Evolutionary conservation across 208 protist genomes (phyloP).

Genomic region (Acanthamoeba castellanii): DNA sequence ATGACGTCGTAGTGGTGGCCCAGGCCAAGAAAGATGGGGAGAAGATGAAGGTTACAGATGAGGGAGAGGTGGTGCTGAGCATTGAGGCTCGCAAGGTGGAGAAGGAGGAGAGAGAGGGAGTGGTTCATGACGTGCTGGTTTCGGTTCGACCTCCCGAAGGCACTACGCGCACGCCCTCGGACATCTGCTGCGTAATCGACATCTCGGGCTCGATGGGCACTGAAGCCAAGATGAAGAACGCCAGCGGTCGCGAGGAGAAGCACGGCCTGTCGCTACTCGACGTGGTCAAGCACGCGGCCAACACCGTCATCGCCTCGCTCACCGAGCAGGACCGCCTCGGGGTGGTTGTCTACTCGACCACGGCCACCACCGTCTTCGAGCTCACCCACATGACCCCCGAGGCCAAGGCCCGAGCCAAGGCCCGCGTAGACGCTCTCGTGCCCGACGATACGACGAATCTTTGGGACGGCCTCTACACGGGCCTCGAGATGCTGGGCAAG

Average conservation of each 20-base stretch:
- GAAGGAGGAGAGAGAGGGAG: not conserved
- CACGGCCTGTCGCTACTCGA: slow-evolving; percentile 85
- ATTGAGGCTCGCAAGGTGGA: slow-evolving; percentile 1
- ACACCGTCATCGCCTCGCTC: slow-evolving; percentile 81
- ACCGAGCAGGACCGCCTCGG: slow-evolving; percentile 74
- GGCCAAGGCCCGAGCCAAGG: slow-evolving; percentile 71
- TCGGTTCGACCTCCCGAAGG: slow-evolving; percentile 8
- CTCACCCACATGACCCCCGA: slow-evolving; percentile 79
- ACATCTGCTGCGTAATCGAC: slow-evolving; percentile 83
- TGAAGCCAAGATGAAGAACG: slow-evolving; percentile 71
- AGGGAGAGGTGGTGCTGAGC: not conserved
- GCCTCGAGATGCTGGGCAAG: slow-evolving; percentile 79
- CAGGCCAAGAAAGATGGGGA: not conserved
- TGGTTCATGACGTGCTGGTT: slow-evolving; percentile 2
- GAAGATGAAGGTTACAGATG: not conserved
- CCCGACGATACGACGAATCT: slow-evolving; percentile 84
- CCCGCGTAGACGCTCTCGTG: slow-evolving; percentile 44
- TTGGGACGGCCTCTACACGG: slow-evolving; percentile 83
- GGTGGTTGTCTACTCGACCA: slow-evolving; percentile 80
- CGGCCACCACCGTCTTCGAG: slow-evolving; percentile 73
- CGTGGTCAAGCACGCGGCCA: slow-evolving; percentile 87
- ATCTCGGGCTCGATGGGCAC: slow-evolving; percentile 83
- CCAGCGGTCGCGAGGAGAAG: slow-evolving; percentile 71
- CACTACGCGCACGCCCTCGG: slow-evolving; percentile 49
- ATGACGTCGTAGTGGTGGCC: not conserved